Conservation (phyloP, 2,329 filamentous ascomycete genomes). For the Stemphylium vesicarium region DNA sequence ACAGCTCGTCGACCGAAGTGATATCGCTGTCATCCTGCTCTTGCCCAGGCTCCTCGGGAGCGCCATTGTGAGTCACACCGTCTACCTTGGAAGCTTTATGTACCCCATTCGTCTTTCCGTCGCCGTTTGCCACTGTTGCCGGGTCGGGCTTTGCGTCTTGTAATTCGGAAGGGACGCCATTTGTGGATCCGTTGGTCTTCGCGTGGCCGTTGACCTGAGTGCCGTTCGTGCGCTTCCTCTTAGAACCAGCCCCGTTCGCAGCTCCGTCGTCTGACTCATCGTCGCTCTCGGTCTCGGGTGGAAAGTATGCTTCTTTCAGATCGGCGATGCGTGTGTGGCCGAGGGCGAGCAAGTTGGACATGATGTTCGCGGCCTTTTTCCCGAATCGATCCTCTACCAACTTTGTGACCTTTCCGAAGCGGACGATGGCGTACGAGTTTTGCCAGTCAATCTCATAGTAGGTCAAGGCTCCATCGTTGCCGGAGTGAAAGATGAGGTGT, state of each 20-base stretch:
- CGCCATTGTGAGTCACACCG: conserved; percentile 10
- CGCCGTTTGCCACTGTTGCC: conserved; percentile 14
- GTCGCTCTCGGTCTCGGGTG: conserved; percentile 38
- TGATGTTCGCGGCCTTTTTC: conserved; percentile 72
- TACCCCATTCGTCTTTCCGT: conserved; percentile 17
- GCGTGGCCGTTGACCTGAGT: conserved; percentile 28
- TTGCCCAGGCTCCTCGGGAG: conserved; percentile 10
- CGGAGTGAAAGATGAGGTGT: conserved; percentile 79
- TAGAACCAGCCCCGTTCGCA: conserved; percentile 29
- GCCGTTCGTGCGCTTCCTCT: conserved; percentile 33
- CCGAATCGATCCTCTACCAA: conserved; percentile 77
- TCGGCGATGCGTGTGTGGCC: conserved; percentile 78
- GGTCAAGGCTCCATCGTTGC: conserved; percentile 66
- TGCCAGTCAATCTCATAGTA: conserved; percentile 85
- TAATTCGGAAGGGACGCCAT: conserved; percentile 17
- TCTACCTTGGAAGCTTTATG: conserved; percentile 18
- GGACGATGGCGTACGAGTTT: conserved; percentile 80
- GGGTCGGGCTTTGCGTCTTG: conserved; percentile 11
- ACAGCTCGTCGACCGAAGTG: conserved; percentile 49
- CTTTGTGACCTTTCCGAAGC: conserved; percentile 80
- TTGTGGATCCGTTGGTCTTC: conserved; percentile 22
- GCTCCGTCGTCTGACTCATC: conserved; percentile 42
- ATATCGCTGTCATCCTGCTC: conserved; percentile 41
- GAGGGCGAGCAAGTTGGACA: conserved; percentile 75
- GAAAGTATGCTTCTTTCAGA: conserved; percentile 68